These are phyloP conservation scores for Pseudogymnoascus sp. DNA, from an alignment of 2,329 filamentous ascomycete genomes.

Conservation along the genomic window DNA sequence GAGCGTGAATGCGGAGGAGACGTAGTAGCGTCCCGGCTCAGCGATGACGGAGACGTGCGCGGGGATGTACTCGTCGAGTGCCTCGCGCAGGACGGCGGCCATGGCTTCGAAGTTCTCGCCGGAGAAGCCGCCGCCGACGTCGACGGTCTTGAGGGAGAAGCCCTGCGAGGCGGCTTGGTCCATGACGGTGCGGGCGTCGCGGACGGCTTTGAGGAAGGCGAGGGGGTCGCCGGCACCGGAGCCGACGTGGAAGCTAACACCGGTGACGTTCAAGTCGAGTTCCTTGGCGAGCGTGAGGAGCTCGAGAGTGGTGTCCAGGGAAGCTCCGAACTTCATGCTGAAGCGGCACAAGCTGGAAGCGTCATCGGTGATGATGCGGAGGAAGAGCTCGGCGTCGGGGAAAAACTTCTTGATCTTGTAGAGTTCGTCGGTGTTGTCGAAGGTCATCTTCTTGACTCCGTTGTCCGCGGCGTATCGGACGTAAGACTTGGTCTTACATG, in stretches of 20 bases:
- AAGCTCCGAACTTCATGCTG: constrained; percentile 95
- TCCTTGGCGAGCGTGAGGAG: constrained; percentile 75
- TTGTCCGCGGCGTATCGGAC: constrained; percentile 78
- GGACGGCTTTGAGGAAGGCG: constrained; percentile 84
- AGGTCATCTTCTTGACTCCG: constrained; percentile 96
- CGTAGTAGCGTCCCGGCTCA: constrained; percentile 95
- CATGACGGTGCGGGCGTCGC: constrained; percentile 83
- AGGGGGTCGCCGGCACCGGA: constrained; percentile 92
- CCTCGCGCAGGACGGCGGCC: constrained; percentile 69
- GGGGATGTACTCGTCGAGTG: constrained; percentile 84
- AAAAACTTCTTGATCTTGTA: constrained; percentile 94
- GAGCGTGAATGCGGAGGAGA: constrained; percentile 85
- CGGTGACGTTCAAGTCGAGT: constrained; percentile 82
- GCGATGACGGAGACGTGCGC: constrained; percentile 74
- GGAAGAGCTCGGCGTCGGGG: constrained; percentile 80
- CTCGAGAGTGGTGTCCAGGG: constrained; percentile 70
- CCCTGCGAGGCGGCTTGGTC: constrained; percentile 72
- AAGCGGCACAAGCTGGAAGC: constrained; percentile 88
- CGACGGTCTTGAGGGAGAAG: constrained; percentile 76
- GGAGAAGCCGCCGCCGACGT: constrained; percentile 90
- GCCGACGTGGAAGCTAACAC: constrained; percentile 96
- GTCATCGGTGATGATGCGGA: constrained; percentile 95
- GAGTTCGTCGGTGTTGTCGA: constrained; percentile 96
- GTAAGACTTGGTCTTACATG: constrained; percentile 99
- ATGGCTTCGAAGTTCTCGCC: constrained; percentile 88